Evolutionary conservation across 768 basidiomycete species (phyloP).

Genomic region (Tulasnella sp.): DNA sequence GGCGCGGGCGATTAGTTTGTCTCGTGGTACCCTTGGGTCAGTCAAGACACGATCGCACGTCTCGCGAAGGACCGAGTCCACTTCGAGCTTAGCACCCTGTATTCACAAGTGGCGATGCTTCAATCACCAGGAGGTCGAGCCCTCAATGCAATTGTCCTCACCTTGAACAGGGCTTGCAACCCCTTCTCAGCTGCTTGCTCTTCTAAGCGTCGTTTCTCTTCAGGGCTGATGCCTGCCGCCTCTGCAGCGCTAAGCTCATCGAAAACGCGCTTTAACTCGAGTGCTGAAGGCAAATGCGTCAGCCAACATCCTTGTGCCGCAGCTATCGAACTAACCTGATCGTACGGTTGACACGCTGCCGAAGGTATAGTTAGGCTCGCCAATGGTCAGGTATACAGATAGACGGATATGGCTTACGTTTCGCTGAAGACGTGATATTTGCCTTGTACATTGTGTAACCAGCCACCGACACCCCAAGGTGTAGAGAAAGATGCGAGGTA

Average conservation of each 20-base stretch:
- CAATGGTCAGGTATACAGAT: neutral
- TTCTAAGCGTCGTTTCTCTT: slow-evolving; percentile 71
- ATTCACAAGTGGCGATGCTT: neutral
- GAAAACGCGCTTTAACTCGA: slow-evolving; percentile 80
- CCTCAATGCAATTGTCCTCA: slow-evolving; percentile 21
- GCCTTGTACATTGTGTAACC: slow-evolving; percentile 84
- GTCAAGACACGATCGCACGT: slow-evolving; percentile 67
- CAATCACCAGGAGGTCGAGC: slow-evolving; percentile 1
- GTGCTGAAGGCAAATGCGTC: slow-evolving; percentile 32
- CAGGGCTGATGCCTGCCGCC: slow-evolving; percentile 63
- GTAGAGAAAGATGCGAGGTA: slow-evolving; percentile 60
- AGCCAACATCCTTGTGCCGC: no score
- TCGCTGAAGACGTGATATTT: slow-evolving; percentile 91
- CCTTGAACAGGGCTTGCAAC: slow-evolving; percentile 82
- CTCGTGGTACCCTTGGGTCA: slow-evolving; percentile 22
- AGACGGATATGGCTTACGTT: slow-evolving; percentile 45
- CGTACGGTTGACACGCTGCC: slow-evolving; percentile 69
- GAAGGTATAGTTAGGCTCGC: neutral
- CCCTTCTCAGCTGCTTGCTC: slow-evolving; percentile 92
- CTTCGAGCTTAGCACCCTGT: slow-evolving; percentile 81
- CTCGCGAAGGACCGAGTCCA: slow-evolving; percentile 80
- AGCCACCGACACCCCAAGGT: slow-evolving; percentile 74
- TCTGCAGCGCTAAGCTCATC: slow-evolving; percentile 88
- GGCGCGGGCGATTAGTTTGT: slow-evolving; percentile 60
- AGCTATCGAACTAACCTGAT: slow-evolving; percentile 27